Evolutionary conservation across 805 yeast genomes (phyloP).

Genomic region (Jamesozyma rosinii): DNA sequence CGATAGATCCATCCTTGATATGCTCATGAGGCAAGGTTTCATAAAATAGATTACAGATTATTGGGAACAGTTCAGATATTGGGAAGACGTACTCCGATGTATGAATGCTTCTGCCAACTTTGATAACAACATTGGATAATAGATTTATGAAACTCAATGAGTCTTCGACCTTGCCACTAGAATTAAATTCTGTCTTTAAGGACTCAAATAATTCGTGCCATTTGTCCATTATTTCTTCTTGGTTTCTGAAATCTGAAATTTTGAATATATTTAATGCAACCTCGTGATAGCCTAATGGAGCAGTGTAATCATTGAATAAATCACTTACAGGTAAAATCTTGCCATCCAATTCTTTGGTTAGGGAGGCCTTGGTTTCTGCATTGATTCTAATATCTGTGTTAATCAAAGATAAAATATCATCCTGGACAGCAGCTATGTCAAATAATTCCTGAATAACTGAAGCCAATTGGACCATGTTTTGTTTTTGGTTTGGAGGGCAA

Average conservation of each 20-base stretch:
- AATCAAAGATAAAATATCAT: slow-evolving; percentile 39
- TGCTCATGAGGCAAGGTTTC: slow-evolving; percentile 35
- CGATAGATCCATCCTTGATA: slow-evolving; percentile 41
- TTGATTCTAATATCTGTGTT: slow-evolving; percentile 39
- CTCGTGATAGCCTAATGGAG: slow-evolving; percentile 80
- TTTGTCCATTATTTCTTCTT: slow-evolving; percentile 70
- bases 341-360: slow-evolving; percentile 48
- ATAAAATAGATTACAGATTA: slow-evolving; percentile 49
- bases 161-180: slow-evolving; percentile 24
- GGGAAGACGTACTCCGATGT: slow-evolving; percentile 77
- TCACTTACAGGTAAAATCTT: slow-evolving; percentile 65
- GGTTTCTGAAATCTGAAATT: slow-evolving; percentile 74
- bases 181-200: slow-evolving; percentile 27
- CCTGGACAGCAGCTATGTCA: slow-evolving; percentile 79
- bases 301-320: slow-evolving; percentile 76
- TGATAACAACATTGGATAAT: slow-evolving; percentile 32
- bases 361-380: slow-evolving; percentile 41
- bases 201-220: slow-evolving; percentile 69
- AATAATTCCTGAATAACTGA: slow-evolving; percentile 66
- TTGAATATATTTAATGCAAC: slow-evolving; percentile 70
- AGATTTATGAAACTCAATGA: slow-evolving; percentile 31
- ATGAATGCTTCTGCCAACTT: slow-evolving; percentile 54
- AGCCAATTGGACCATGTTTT: slow-evolving; percentile 63
- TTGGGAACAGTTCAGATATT: slow-evolving; percentile 55
- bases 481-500: slow-evolving; percentile 67